phyloP scores from a whole-genome alignment of 495 filamentous ascomycete species.

The Neurospora terricola region DNA sequence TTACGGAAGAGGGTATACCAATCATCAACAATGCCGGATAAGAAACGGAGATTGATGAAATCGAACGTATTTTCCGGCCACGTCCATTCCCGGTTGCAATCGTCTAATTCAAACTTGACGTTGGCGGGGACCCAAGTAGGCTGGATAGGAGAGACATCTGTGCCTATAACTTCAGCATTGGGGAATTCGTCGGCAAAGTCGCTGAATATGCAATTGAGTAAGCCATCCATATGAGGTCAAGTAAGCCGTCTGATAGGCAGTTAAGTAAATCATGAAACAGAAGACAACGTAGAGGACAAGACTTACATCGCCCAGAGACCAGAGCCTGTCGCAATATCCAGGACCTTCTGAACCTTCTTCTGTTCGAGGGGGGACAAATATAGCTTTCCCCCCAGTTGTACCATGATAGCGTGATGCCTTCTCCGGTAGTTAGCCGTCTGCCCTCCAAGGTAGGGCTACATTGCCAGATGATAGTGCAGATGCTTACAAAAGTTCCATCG shows the following conservation, averaged over 20 bases:
- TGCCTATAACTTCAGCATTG: slow-evolving; percentile 43
- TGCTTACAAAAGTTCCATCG: slow-evolving; percentile 19
- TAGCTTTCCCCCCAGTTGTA: slow-evolving; percentile 23
- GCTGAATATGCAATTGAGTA: neutral
- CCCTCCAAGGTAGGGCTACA: neutral
- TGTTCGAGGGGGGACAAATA: slow-evolving; percentile 38
- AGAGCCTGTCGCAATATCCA: slow-evolving; percentile 54
- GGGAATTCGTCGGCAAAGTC: slow-evolving; percentile 40
- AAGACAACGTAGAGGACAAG: neutral
- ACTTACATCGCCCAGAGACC: slow-evolving; percentile 44
- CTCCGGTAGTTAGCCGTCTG: neutral
- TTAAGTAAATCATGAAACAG: rapidly evolving
- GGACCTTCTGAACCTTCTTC: slow-evolving; percentile 34
- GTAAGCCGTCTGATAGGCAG: neutral
- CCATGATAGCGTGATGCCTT: neutral
- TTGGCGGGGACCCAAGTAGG: slow-evolving; percentile 38
- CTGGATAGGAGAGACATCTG: slow-evolving; percentile 51
- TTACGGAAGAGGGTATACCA: slow-evolving; percentile 38
- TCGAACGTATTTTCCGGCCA: slow-evolving; percentile 45
- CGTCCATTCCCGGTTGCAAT: slow-evolving; percentile 43
- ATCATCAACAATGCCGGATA: slow-evolving; percentile 45
- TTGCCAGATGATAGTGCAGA: neutral
- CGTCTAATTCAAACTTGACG: slow-evolving; percentile 44
- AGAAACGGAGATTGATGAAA: slow-evolving; percentile 49
- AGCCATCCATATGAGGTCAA: neutral